These are phyloP conservation scores for Alternaria alternata DNA, from an alignment of 2,329 filamentous ascomycete species.

Conservation along the genomic window DNA sequence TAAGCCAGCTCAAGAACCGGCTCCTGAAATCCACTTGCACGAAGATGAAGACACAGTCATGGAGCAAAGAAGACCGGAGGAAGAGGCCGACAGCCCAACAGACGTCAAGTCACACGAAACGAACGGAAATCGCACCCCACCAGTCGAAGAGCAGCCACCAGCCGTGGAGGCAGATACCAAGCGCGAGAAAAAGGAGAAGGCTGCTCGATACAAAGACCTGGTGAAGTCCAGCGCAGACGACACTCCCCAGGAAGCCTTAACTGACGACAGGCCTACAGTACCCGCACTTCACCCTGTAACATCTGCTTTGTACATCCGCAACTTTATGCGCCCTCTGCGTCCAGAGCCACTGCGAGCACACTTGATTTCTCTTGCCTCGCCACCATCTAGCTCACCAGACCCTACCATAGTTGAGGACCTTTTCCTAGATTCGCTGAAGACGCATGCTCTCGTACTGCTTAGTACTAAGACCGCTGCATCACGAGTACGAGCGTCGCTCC, in stretches of 20 bases:
- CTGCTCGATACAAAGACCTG: slow-evolving; percentile 46
- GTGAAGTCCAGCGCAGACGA: slow-evolving; percentile 30
- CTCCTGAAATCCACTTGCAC: slow-evolving; percentile 38
- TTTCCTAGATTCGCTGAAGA: slow-evolving; percentile 84
- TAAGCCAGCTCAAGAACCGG: slow-evolving; percentile 48
- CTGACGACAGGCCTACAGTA: slow-evolving; percentile 43
- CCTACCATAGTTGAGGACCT: slow-evolving; percentile 70
- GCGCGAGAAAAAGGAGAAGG: slow-evolving; percentile 41
- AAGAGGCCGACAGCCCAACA: slow-evolving; percentile 21
- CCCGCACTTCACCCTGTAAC: slow-evolving; percentile 55
- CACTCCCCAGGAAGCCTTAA: slow-evolving; percentile 22
- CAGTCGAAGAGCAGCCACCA: slow-evolving; percentile 9
- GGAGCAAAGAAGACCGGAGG: slow-evolving; percentile 36
- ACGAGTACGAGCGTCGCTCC: slow-evolving; percentile 77
- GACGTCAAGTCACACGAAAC: slow-evolving; percentile 5
- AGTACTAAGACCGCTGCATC: slow-evolving; percentile 73
- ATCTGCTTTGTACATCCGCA: slow-evolving; percentile 77
- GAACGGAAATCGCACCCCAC: slow-evolving; percentile 7
- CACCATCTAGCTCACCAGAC: slow-evolving; percentile 60
- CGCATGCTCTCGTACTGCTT: slow-evolving; percentile 85
- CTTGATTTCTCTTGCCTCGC: slow-evolving; percentile 72
- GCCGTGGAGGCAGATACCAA: slow-evolving; percentile 16
- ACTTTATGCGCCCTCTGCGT: slow-evolving; percentile 87
- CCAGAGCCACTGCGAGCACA: slow-evolving; percentile 72
- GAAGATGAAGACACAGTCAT: slow-evolving; percentile 45